Evolutionary conservation across 352 stramenopile species (phyloP), one percentile per base, ranked within the genome.

Genomic region (Pythium phragmitis): DNA sequence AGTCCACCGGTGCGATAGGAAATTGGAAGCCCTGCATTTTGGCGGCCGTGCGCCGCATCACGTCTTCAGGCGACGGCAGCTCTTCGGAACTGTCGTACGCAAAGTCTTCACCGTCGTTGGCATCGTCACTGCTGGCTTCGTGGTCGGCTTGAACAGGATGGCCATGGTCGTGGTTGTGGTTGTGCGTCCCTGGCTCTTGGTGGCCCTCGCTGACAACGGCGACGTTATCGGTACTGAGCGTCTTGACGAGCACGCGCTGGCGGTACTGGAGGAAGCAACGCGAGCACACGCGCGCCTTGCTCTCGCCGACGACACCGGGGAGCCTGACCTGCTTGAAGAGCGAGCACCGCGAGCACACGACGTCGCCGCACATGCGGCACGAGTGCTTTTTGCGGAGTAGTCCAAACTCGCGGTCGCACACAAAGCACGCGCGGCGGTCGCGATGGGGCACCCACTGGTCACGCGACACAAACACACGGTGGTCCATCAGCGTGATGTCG

Each of bases 291-390:
- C 84, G 84, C 23, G 84, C 76, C 52, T 88, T 88, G 60, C 71
- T 82, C 48, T 84, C 78, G 8, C 69, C 53, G 23, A 60, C 70
- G 51, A 83, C 51, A 16, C 89, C 66, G 0, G 79, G 82, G 17
- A 89, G 62, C 64, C 83, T 77, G 33, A 91, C 84, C 47, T 70
- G 63, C 36, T 82, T 82, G 65, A 89, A 88, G 21, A 91, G 73
- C 9, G 85, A 92, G 60, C 85, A 93, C 12, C 82, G 77, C 48
- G 79, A 83, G 72, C 85, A 93, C 49, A 93, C 76, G 8, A 92
- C 79, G 63, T 92, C 79, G 9, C 85, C 82, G 34, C 85, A 93
- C 82, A 93, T 92, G 55, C 85, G 85, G 55, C 85, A 93, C 52
- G 79, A 84, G 60, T 93, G 85, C 17, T 84, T 80, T 59, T 92